phyloP scores from a whole-genome alignment of 352 stramenopile species.

The Phytophthora rubi region DNA sequence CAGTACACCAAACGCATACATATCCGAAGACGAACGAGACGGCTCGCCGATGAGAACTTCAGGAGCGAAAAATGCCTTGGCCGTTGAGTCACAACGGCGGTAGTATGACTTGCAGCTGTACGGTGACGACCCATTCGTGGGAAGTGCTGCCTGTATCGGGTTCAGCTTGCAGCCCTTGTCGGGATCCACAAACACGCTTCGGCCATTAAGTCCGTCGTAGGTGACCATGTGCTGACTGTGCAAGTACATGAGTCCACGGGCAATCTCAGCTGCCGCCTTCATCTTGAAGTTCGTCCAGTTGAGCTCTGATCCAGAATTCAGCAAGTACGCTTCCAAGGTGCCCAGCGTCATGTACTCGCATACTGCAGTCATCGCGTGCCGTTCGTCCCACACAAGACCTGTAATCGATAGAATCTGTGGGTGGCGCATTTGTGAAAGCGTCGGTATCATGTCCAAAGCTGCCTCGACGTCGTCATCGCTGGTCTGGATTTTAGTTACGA shows the following conservation, averaged over 20 bases:
- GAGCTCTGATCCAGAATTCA: constrained; percentile 39
- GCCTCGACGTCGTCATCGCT: constrained; percentile 67
- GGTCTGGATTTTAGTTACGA: constrained; percentile 60
- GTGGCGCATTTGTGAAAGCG: constrained; percentile 72
- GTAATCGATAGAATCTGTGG: constrained; percentile 67
- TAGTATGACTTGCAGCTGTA: constrained; percentile 41
- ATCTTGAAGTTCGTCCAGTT: constrained; percentile 86
- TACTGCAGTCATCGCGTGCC: constrained; percentile 64
- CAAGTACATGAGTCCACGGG: constrained; percentile 76
- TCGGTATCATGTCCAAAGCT: constrained; percentile 58
- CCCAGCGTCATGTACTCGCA: constrained; percentile 77
- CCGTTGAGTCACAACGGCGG: constrained; percentile 35
- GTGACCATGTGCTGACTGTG: constrained; percentile 75
- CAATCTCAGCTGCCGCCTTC: constrained; percentile 69
- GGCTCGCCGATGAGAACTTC: constrained; percentile 60
- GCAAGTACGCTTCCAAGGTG: constrained; percentile 67
- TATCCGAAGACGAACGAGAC: constrained; percentile 58
- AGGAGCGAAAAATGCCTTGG: constrained; percentile 57
- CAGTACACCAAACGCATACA: constrained; percentile 81
- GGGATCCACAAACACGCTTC: constrained; percentile 75
- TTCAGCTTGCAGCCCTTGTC: constrained; percentile 83
- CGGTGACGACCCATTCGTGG: constrained; percentile 43
- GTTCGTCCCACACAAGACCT: constrained; percentile 70
- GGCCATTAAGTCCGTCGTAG: constrained; percentile 74
- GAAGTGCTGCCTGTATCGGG: constrained; percentile 69